A percentile compares a stretch with the other conserved stretches of the same genome.
Conservation (phyloP, 2,329 filamentous ascomycete genomes). For the Xylaria sp. region DNA sequence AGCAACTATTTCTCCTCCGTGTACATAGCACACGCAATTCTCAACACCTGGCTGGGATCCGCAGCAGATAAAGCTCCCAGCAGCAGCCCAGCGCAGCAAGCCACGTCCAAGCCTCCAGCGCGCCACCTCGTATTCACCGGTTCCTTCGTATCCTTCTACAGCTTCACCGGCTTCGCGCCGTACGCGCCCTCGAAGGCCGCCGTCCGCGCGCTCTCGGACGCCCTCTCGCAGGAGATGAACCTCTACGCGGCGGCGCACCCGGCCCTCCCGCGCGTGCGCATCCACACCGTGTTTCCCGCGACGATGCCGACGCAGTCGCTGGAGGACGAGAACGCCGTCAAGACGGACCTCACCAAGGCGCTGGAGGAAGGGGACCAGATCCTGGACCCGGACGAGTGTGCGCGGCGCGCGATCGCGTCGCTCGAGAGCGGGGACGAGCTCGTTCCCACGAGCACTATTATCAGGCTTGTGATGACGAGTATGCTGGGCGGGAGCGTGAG, state of each 20-base stretch:
- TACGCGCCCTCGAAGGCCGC: slow-evolving; percentile 76
- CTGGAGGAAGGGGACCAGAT: slow-evolving; percentile 53
- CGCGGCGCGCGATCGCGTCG: slow-evolving; percentile 64
- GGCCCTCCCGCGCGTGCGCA: slow-evolving; percentile 55
- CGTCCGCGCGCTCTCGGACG: slow-evolving; percentile 72
- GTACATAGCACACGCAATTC: slow-evolving; percentile 53
- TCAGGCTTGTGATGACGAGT: slow-evolving; percentile 65
- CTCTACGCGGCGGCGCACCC: slow-evolving; percentile 50
- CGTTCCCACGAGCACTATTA: slow-evolving; percentile 70
- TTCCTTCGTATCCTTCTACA: slow-evolving; percentile 69
- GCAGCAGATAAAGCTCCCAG: neutral
- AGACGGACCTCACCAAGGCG: slow-evolving; percentile 53
- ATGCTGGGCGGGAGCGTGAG: slow-evolving; percentile 49
- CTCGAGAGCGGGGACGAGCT: slow-evolving; percentile 73
- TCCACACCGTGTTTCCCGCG: slow-evolving; percentile 74
- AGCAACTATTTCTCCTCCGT: slow-evolving; percentile 55
- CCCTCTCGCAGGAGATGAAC: slow-evolving; percentile 68
- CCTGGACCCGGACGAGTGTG: slow-evolving; percentile 67
- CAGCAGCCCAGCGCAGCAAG: neutral
- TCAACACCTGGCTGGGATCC: slow-evolving; percentile 47
- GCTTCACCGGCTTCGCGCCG: slow-evolving; percentile 71
- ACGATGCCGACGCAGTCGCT: slow-evolving; percentile 71
- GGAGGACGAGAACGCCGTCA: slow-evolving; percentile 52
- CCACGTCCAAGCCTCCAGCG: slow-evolving; percentile 12
- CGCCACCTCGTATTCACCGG: slow-evolving; percentile 76